These are phyloP conservation scores for Yarrowia deformans DNA, from an alignment of 805 yeast genomes.

Conservation along the genomic window DNA sequence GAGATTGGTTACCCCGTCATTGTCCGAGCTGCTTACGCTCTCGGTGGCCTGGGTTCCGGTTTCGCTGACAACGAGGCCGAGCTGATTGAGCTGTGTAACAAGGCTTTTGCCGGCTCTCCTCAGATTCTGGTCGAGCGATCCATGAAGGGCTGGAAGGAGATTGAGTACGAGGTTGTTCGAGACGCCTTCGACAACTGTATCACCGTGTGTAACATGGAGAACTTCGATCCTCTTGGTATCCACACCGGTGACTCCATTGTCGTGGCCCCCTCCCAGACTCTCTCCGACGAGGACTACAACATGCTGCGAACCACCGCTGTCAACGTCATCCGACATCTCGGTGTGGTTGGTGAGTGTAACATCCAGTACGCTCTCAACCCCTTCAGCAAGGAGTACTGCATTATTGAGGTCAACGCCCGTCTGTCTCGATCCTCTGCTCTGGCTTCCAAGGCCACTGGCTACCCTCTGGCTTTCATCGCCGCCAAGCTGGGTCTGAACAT, in stretches of 20 bases:
- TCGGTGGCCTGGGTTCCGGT: slow-evolving; percentile 98
- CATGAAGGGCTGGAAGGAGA: slow-evolving; percentile 99
- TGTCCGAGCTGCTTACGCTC: slow-evolving; percentile 95
- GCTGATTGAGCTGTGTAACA: slow-evolving; percentile 80
- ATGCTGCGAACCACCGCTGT: slow-evolving; percentile 98
- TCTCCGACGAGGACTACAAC: slow-evolving; percentile 95
- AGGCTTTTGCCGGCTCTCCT: slow-evolving; percentile 94
- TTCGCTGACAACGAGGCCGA: slow-evolving; percentile 89
- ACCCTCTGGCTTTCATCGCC: slow-evolving; percentile 97
- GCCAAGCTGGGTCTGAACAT: slow-evolving; percentile 94
- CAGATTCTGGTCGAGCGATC: slow-evolving; percentile 95
- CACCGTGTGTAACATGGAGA: slow-evolving; percentile 99
- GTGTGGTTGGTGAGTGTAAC: slow-evolving; percentile 99
- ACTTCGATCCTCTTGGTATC: slow-evolving; percentile 97
- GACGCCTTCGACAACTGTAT: slow-evolving; percentile 97
- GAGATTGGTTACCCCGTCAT: slow-evolving; percentile 94
- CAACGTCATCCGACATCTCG: slow-evolving; percentile 94
- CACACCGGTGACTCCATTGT: slow-evolving; percentile 99
- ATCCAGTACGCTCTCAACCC: slow-evolving; percentile 97
- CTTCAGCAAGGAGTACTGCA: slow-evolving; percentile 90
- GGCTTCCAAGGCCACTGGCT: slow-evolving; percentile 98
- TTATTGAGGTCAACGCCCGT: slow-evolving; percentile 97
- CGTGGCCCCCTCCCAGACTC: slow-evolving; percentile 97
- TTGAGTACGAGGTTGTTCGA: slow-evolving; percentile 98
- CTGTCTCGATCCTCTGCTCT: slow-evolving; percentile 97